Evolutionary conservation across 306 rosid genomes (phyloP), one percentile per base, ranked within the genome.

Genomic region (Cercis canadensis): DNA sequence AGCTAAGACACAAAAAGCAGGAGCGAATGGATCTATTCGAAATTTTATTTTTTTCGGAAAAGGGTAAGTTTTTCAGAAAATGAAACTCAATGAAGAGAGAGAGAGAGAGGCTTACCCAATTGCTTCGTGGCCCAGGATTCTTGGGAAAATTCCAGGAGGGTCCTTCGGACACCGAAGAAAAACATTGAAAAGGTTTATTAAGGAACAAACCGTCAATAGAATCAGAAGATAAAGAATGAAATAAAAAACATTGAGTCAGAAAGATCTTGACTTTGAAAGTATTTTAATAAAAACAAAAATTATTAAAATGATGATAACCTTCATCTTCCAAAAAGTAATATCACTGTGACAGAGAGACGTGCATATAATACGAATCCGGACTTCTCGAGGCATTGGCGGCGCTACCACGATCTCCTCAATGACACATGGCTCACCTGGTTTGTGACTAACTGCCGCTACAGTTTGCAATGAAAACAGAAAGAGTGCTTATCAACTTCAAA

Each of bases 121-220:
- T 15, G 98, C 97, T 73, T 93, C 97, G 47, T 93, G 97, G 54
- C 97, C 97, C 8, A 93, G 51, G 78, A 93, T 93, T 73, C 89
- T 84, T n/a, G 94, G 98, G 47, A 65, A 57, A 63, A 88, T 59
- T 62, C 69, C 93, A 47, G 88, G 94, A 72, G 84, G 82, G 0
- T 63, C 96, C 96, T 92, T 69, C 47, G 63, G 6, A 21, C 15
- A 49, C 4, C 68, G 5, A 31, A 46, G 24, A 21, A 34, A 50
- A 40, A 24, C 4, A 46, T 21, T 64, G n/a, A 16, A 37, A 10
- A 45, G 2, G 7, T 0, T 8, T 14, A 33, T 66, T 29, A n/a
- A 24, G 21, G 2, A 32, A 9, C 47, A 24, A 11, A n/a, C 13
- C 29, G 29, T 39, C 19, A 41, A 40, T 37, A 10, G 5, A 56